Conservation (phyloP, 306 rosid genomes). For the Medicago ruthenica region DNA sequence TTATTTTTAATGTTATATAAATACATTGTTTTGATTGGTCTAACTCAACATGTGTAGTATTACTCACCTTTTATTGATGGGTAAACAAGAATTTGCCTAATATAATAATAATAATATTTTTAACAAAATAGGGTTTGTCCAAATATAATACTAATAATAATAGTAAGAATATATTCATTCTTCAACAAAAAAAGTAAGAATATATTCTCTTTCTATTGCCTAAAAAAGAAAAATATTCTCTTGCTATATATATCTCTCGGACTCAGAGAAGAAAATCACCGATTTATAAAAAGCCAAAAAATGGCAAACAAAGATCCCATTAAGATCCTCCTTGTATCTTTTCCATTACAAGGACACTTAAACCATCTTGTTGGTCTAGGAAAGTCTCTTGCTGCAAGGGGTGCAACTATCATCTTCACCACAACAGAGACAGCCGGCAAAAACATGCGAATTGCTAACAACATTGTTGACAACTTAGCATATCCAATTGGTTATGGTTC, state of each 20-base stretch:
- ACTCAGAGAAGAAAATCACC: not conserved
- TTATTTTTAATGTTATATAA: no score
- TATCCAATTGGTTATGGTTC: constrained; percentile 60
- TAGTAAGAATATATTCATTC: no score
- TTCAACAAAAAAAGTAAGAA: no score
- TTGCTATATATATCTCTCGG: not conserved
- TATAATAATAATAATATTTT: no score
- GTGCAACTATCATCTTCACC: constrained; percentile 58
- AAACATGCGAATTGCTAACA: constrained; percentile 49
- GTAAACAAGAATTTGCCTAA: no score
- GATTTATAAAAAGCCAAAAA: not conserved
- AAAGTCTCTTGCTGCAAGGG: constrained; percentile 69
- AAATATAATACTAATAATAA: no score
- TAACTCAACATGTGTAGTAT: no score
- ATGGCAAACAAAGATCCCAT: constrained; percentile 46
- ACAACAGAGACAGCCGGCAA: constrained; percentile 54
- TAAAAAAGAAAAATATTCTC: no score
- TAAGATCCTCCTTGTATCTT: constrained; percentile 60
- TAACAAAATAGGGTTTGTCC: no score
- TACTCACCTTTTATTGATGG: no score
- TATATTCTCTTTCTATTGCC: no score
- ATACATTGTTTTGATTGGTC: no score
- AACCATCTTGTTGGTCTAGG: constrained; percentile 74
- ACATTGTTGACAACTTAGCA: constrained; percentile 40
- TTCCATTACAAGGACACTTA: constrained; percentile 78